These are phyloP conservation scores for Elongisporangium prolatum DNA, from an alignment of 352 stramenopile genomes.

Conservation along the genomic window DNA sequence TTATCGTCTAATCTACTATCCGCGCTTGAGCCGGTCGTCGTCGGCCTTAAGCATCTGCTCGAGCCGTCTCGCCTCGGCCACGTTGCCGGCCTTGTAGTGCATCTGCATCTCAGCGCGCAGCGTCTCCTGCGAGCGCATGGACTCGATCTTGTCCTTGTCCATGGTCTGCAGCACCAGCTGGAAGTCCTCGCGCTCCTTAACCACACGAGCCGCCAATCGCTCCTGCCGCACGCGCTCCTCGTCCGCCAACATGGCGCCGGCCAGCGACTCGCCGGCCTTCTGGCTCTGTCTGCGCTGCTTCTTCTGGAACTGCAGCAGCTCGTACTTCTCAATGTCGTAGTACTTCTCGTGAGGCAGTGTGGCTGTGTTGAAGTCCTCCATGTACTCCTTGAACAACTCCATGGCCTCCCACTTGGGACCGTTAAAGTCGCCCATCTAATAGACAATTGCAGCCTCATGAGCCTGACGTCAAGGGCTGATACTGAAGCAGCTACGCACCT, in stretches of 20 bases:
- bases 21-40: conserved; percentile 31
- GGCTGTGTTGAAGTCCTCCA: conserved; percentile 98
- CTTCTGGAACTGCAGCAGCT: conserved; percentile 93
- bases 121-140: conserved; percentile 83
- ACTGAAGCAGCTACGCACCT: conserved; percentile 27
- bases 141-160: conserved; percentile 82
- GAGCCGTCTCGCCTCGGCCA: conserved; percentile 75
- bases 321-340: conserved; percentile 97
- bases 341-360: conserved; percentile 97
- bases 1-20: conserved; percentile 1
- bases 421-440: conserved; percentile 72
- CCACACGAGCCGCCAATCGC: conserved; percentile 37
- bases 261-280: conserved; percentile 22
- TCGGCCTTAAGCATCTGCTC: conserved; percentile 72
- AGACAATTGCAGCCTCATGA: not conserved
- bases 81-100: conserved; percentile 88
- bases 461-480: not conserved
- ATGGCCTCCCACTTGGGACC: conserved; percentile 85
- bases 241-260: conserved; percentile 24
- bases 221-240: conserved; percentile 68
- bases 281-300: conserved; percentile 44
- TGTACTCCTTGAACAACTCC: conserved; percentile 91
- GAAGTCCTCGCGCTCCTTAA: conserved; percentile 74
- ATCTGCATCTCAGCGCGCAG: conserved; percentile 86
- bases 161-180: conserved; percentile 73